phyloP scores from a whole-genome alignment of 1,284 basidiomycete species.

The Termitomyces sp. region DNA sequence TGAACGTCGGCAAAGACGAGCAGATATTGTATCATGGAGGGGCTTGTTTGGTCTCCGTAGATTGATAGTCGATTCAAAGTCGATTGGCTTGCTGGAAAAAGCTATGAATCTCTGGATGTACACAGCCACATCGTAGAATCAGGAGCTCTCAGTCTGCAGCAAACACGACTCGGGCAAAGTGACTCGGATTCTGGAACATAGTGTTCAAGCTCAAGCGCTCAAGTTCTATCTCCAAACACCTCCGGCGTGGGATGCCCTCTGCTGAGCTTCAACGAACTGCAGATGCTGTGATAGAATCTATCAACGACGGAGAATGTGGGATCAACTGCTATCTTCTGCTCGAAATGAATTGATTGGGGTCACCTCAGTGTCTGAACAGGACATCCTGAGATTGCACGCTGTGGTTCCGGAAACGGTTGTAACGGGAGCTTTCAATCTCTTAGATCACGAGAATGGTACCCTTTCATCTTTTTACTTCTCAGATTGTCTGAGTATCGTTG shows the following conservation, averaged over 20 bases:
- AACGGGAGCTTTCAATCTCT: slow-evolving; percentile 64
- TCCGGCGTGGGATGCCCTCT: slow-evolving; percentile 18
- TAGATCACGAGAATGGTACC: slow-evolving; percentile 61
- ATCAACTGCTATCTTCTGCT: background rate
- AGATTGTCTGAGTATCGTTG: background rate
- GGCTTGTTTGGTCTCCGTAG: too few species aligned
- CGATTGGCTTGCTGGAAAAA: too few species aligned
- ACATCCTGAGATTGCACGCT: slow-evolving; percentile 46
- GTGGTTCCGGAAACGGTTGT: slow-evolving; percentile 59
- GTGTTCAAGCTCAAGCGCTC: too few species aligned
- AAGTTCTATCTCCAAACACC: too few species aligned
- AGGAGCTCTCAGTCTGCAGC: too few species aligned
- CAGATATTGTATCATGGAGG: slow-evolving; percentile 47
- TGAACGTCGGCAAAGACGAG: slow-evolving; percentile 79
- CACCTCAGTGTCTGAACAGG: slow-evolving; percentile 47
- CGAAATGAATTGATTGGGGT: slow-evolving; percentile 1
- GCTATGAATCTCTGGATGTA: too few species aligned
- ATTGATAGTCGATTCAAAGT: too few species aligned
- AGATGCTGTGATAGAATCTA: slow-evolving; percentile 29
- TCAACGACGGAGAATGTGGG: slow-evolving; percentile 26
- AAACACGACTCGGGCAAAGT: too few species aligned
- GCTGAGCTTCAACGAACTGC: slow-evolving; percentile 25
- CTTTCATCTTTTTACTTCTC: background rate
- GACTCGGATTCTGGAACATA: too few species aligned
- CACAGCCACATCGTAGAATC: slow-evolving; percentile 16